Evolutionary conservation across 768 basidiomycete species (phyloP).

Genomic region (Tricholoma sp.): DNA sequence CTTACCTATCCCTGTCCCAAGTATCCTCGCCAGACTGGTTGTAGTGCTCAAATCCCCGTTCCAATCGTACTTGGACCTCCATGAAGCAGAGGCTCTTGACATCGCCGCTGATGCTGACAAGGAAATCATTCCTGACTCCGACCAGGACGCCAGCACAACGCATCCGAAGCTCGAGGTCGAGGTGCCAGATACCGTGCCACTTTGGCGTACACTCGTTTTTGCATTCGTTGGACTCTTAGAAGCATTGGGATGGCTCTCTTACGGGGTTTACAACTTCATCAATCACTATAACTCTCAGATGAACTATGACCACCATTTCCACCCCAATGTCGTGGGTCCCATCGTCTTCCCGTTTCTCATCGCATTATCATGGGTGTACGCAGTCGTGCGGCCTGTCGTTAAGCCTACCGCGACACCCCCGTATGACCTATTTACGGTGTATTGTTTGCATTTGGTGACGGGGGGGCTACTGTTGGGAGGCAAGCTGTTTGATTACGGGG

Average conservation of each 20-base stretch:
- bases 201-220: slow-evolving; percentile 62
- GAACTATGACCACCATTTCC: background rate
- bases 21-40: slow-evolving; percentile 18
- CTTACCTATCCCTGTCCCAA: slow-evolving; percentile 29
- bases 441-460: slow-evolving; percentile 40
- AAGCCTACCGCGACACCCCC: slow-evolving; percentile 58
- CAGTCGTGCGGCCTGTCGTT: slow-evolving; percentile 47
- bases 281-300: slow-evolving; percentile 4
- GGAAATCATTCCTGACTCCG: slow-evolving; percentile 16
- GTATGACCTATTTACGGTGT: slow-evolving; percentile 59
- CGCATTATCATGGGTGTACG: slow-evolving; percentile 63
- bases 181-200: slow-evolving; percentile 27
- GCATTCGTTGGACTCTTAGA: slow-evolving; percentile 51
- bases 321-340: slow-evolving; percentile 25
- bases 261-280: slow-evolving; percentile 51
- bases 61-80: slow-evolving; percentile 40
- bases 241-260: slow-evolving; percentile 53
- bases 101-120: slow-evolving; percentile 9
- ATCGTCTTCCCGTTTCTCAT: slow-evolving; percentile 37
- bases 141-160: slow-evolving; percentile 7
- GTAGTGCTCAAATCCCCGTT: slow-evolving; percentile 28
- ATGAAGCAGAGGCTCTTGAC: slow-evolving; percentile 51
- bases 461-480: slow-evolving; percentile 50
- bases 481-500: slow-evolving; percentile 43
- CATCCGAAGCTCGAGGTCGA: slow-evolving; percentile 7